phyloP scores from a whole-genome alignment of 352 stramenopile genomes.

The Pythium volutum region DNA sequence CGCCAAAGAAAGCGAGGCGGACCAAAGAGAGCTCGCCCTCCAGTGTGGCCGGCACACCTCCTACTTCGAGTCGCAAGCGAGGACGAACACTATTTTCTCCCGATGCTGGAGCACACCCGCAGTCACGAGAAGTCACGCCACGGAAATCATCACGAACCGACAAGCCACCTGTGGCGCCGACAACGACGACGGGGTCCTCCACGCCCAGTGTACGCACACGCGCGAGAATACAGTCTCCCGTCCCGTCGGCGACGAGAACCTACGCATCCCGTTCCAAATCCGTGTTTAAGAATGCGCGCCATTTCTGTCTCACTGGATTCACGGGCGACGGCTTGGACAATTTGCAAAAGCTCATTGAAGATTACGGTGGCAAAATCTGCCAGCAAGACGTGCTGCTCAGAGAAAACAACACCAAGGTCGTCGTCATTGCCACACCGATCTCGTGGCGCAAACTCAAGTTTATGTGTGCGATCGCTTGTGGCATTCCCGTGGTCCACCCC shows the following conservation, averaged over 20 bases:
- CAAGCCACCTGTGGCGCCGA: conserved; percentile 8
- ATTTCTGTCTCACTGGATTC: conserved; percentile 79
- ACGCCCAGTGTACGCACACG: conserved; percentile 52
- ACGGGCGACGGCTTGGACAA: conserved; percentile 42
- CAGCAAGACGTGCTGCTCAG: conserved; percentile 51
- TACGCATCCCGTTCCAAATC: conserved; percentile 52
- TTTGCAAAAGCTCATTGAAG: conserved; percentile 60
- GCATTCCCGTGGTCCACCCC: conserved; percentile 78
- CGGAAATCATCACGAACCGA: conserved; percentile 8
- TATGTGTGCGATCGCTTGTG: conserved; percentile 72
- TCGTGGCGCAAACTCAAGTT: conserved; percentile 83
- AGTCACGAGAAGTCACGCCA: conserved; percentile 15
- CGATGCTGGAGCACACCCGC: conserved; percentile 17
- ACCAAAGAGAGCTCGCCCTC: conserved; percentile 1
- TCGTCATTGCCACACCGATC: conserved; percentile 71
- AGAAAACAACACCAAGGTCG: conserved; percentile 41
- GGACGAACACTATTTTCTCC: conserved; percentile 29
- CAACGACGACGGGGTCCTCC: conserved; percentile 15
- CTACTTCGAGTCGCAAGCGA: conserved; percentile 28
- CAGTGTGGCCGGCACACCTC: conserved; percentile 4
- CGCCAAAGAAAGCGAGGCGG: conserved; percentile 16
- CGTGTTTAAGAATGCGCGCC: conserved; percentile 70
- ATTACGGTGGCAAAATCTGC: conserved; percentile 55
- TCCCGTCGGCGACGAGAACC: conserved; percentile 34
- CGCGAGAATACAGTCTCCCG: conserved; percentile 39